Conservation (phyloP, 345 rosid genomes). For the Citrus australasica region DNA sequence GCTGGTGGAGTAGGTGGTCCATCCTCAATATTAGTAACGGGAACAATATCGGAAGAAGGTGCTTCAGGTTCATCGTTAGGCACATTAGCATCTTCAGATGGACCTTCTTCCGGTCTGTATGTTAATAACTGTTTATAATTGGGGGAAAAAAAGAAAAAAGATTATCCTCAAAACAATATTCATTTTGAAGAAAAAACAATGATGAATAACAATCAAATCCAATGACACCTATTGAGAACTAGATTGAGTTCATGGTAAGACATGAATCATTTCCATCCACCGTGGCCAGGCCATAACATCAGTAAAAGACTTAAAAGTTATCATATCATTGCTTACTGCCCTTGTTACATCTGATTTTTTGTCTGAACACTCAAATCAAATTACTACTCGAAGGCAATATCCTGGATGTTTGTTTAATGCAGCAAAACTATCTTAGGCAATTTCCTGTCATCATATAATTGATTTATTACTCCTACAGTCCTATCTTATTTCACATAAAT, state of each 20-base stretch:
- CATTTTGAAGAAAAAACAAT: neutral
- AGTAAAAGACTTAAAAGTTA: neutral
- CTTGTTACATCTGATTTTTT: neutral
- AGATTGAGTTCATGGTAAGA: neutral
- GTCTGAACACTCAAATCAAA: neutral
- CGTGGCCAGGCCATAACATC: neutral
- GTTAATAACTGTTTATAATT: constrained; percentile 60
- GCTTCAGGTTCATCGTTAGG: constrained; percentile 63
- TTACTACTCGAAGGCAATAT: neutral
- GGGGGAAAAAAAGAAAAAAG: neutral
- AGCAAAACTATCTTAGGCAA: neutral
- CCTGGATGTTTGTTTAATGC: neutral
- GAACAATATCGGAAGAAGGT: constrained; percentile 43
- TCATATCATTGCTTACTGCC: neutral
- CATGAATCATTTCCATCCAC: neutral
- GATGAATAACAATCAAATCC: neutral
- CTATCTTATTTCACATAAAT: neutral
- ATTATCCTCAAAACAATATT: neutral
- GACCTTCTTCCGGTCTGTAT: constrained; percentile 74
- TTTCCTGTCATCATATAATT: neutral
- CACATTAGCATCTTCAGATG: constrained; percentile 48
- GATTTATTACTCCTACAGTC: neutral
- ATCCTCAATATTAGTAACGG: constrained; percentile 38
- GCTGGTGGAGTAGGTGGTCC: constrained; percentile 43
- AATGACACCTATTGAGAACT: neutral